Base-by-base conservation (phyloP, 495 filamentous ascomycete genomes). In the Xylaria bambusicola region DNA sequence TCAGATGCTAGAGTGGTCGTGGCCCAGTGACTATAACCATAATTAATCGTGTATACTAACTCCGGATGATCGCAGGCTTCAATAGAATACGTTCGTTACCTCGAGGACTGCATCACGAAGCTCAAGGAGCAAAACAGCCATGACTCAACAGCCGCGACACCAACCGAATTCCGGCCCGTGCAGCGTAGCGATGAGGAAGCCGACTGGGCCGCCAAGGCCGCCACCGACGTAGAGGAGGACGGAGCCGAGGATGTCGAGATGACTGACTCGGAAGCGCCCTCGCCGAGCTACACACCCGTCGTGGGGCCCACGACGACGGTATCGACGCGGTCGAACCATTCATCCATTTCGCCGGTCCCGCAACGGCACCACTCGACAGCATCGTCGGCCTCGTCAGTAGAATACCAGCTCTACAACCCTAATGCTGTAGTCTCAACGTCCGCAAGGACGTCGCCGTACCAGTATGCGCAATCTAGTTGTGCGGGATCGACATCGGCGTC, bases 31-130 rank as follows among this genome's bases (percentile, higher is more conserved):
- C n/a, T n/a, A n/a, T n/a, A n/a, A n/a, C n/a, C n/a, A n/a, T n/a
- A n/a, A 33, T 33, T 6, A 38, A 51, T 29, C 36, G 24, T 0
- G 38, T n/a, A 27, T 6, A 41, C 56, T 58, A 51, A 58, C 36
- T 8, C 23, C 7, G 3, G 15, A 38, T 3, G 35, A 6, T 23
- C 23, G 13, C 53, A 96, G 93, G 89, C 94, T 18, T 95, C 91
- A 62, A 98, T 98, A 65, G 94, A 98, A 64, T 98, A 98, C 68
- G 86, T 97, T 57, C 90, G 89, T 59, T 98, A 98, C 66, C 84
- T 98, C 1, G 90, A 98, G 67, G 84, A 89, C 70, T 98, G 94
- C 69, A 87, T 98, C 21, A 70, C 80, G 13, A 88, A 94, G 62
- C 77, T 98, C 31, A 93, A 96, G 67, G 85, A 79, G 7, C 84